These are phyloP conservation scores for Terfezia claveryi DNA, from an alignment of 495 filamentous ascomycete genomes.

Conservation along the genomic window DNA sequence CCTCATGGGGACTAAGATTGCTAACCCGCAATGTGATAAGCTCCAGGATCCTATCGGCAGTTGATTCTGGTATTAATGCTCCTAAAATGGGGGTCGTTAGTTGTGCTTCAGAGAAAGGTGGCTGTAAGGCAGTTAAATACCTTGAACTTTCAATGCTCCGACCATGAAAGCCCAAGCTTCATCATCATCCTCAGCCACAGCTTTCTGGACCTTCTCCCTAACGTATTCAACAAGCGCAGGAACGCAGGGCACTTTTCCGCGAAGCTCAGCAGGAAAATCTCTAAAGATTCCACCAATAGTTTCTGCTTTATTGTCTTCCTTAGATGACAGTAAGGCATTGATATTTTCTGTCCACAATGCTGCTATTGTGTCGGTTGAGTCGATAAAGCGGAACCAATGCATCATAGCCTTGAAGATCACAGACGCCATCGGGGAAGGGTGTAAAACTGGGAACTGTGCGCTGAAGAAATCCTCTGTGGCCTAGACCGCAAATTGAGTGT, in stretches of 20 bases:
- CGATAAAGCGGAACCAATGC: background rate
- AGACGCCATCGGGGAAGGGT: background rate
- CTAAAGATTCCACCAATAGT: conserved; percentile 5
- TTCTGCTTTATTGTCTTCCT: conserved; percentile 7
- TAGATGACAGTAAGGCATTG: background rate
- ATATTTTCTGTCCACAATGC: background rate
- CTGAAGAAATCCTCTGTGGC: background rate
- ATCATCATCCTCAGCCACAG: conserved; percentile 7
- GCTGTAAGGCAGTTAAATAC: background rate
- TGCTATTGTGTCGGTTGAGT: background rate
- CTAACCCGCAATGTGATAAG: background rate
- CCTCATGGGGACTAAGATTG: background rate
- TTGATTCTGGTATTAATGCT: background rate
- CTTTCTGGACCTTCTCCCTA: conserved; percentile 7
- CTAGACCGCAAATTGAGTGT: background rate
- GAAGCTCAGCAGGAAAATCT: conserved; percentile 3
- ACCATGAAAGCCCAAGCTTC: conserved; percentile 21
- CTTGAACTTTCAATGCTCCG: conserved; percentile 20
- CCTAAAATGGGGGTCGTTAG: background rate
- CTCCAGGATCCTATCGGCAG: background rate
- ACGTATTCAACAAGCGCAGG: conserved; percentile 13
- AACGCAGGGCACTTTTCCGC: conserved; percentile 1
- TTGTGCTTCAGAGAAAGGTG: too few species aligned
- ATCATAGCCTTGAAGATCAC: background rate
- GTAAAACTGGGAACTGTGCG: background rate